Base-by-base conservation (phyloP, 352 stramenopile genomes). In the Phytopythium vexans region DNA sequence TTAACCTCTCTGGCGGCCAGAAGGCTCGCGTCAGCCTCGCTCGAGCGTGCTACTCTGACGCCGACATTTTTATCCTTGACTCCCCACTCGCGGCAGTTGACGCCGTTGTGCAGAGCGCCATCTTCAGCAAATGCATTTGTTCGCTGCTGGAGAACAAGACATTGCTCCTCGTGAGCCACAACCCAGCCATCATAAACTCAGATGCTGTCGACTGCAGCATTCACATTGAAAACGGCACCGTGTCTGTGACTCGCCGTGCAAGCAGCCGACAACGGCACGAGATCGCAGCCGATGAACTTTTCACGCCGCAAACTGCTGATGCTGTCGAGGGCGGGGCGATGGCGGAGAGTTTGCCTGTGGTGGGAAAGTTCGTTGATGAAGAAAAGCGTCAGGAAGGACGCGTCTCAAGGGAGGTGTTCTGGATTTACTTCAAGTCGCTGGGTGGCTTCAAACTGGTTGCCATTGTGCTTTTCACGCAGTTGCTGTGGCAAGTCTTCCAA, bases 1-100 rank as follows among this genome's bases (percentile, higher is more conserved):
- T 98, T 4, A 98, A 95, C 50, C 65, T 99, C 8, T 95, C 67
- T 1, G 94, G 95, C 11, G 94, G 95, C 2, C 92, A 98, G 67
- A 97, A 97, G 63, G 74, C 74, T 10, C 61, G 80, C 14, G 58
- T 89, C 9, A 69, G 56, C 39, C 52, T 93, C 9, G 82, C 82
- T 11, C 71, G 82, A 10, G 69, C 75, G 5, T 82, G 72, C 38
- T 91, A 91, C 56, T 61, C 63, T 2, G 61, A 86, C 42, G 60
- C 72, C 6, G 67, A 77, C 35, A 21, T 83, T 8, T 88, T 89
- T 58, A 52, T 98, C 3, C 66, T 98, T 7, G 94, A 98, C 63
- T 88, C 97, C 45, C 74, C 87, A 11, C 39, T 65, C 6, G 51
- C 56, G 16, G 60, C 55, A 11, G 65, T 98, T 3, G 93, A 98